Evolutionary conservation across 2,329 filamentous ascomycete species (phyloP), one percentile per base, ranked within the genome.

Genomic region (Ceratocystis alfenasii): DNA sequence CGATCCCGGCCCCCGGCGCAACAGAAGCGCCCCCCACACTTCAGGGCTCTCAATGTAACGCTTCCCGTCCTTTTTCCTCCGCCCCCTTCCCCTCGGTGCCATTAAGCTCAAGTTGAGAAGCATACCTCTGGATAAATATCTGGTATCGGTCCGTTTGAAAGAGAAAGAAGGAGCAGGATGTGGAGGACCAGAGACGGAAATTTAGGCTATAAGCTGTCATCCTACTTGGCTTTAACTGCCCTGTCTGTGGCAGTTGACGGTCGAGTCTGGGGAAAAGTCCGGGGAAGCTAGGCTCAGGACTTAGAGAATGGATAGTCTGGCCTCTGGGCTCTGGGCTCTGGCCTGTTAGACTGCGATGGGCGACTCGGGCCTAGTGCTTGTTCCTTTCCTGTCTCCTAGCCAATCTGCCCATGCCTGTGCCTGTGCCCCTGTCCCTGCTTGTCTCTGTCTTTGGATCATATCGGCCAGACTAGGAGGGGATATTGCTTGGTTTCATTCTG

Each of bases 1-100:
- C 36, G 12, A 22, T 25, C 22, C 55, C 20, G 25, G 25, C 46
- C 64, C 28, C 36, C 64, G 59, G 59, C 45, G 28, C 33, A 44
- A 55, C 59, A 66, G 62, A 33, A 62, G 55, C 55, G 44, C 59
- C 5, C 61, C 28, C 28, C 60, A 57, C 64, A 62, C 62, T 33
- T 57, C 59, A 57, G 64, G 64, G 45, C 59, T 28, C 44, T 41
- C 36, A 62, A 66, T 66, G 64, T 66, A 66, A 66, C 64, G 5
- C 64, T 62, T 45, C 59, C 41, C 33, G 22, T 44, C 59, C 59
- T 20, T 33, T 8, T 7, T 17, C 33, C 17, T 28, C 4, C 7
- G n/a, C 59, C 17, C 30, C 50, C n/a, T 28, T 5, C n/a, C 7
- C 12, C 20, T 7, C 2, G 12, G 48, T 50, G 17, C 22, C n/a